Conservation (phyloP, 352 stramenopile genomes). For the Lagenidium giganteum region DNA sequence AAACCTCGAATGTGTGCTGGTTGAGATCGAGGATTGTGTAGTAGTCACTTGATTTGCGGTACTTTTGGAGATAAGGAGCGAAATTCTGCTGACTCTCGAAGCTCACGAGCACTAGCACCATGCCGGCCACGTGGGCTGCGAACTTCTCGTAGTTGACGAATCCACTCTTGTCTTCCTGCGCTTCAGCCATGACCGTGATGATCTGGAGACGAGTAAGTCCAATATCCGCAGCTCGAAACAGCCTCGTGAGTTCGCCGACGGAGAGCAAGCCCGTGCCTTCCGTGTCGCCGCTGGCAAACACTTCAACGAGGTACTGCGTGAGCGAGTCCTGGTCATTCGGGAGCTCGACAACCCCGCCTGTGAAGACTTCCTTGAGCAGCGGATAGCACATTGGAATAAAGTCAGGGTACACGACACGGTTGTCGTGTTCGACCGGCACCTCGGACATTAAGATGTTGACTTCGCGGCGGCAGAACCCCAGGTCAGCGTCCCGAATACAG, state of each 20-base stretch:
- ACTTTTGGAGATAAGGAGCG: slow-evolving; percentile 46
- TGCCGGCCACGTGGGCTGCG: slow-evolving; percentile 49
- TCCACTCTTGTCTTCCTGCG: slow-evolving; percentile 69
- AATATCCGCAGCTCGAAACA: slow-evolving; percentile 56
- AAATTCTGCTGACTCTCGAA: slow-evolving; percentile 65
- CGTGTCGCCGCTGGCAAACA: slow-evolving; percentile 63
- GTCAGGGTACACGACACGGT: slow-evolving; percentile 37
- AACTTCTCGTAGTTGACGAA: slow-evolving; percentile 79
- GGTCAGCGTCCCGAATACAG: slow-evolving; percentile 56
- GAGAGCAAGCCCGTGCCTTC: slow-evolving; percentile 60
- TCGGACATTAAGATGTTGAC: slow-evolving; percentile 79
- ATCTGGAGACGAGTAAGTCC: slow-evolving; percentile 77
- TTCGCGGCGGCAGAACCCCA: slow-evolving; percentile 60
- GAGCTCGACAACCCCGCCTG: slow-evolving; percentile 51
- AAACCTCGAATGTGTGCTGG: slow-evolving; percentile 71
- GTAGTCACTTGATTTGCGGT: slow-evolving; percentile 73
- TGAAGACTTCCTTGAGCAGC: slow-evolving; percentile 44
- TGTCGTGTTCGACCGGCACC: slow-evolving; percentile 26
- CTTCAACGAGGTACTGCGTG: slow-evolving; percentile 64
- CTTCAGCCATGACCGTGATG: slow-evolving; percentile 58
- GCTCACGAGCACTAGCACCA: slow-evolving; percentile 61
- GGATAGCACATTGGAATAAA: slow-evolving; percentile 63
- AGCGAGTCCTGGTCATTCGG: slow-evolving; percentile 63
- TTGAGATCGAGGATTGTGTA: slow-evolving; percentile 76
- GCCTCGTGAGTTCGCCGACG: slow-evolving; percentile 46